phyloP scores from a whole-genome alignment of 2,329 filamentous ascomycete species.

The Colletotrichum liriopes region DNA sequence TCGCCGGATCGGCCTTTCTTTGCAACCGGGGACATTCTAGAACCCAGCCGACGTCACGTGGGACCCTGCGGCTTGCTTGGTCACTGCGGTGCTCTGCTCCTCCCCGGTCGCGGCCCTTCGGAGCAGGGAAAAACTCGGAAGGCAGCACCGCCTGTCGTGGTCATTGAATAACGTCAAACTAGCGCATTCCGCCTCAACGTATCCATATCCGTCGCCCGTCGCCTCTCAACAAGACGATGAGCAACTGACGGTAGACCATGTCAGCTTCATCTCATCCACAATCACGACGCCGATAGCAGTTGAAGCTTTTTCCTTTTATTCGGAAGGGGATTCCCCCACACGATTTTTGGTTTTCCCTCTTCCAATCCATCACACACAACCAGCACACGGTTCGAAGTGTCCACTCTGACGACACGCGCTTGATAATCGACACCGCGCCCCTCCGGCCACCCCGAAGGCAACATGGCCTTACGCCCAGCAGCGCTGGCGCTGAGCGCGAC shows the following conservation, averaged over 20 bases:
- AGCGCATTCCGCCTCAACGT: constrained; percentile 42
- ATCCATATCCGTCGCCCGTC: constrained; percentile 33
- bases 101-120: constrained; percentile 35
- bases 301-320: constrained; percentile 10
- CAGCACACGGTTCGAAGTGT: neutral
- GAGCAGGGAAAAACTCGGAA: constrained; percentile 43
- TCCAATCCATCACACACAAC: constrained; percentile 1
- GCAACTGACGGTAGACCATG: constrained; percentile 25
- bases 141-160: constrained; percentile 31
- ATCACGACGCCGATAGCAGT: constrained; percentile 27
- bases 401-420: constrained; percentile 22
- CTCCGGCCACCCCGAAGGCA: constrained; percentile 22
- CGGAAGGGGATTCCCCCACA: constrained; percentile 13
- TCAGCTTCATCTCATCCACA: constrained; percentile 29
- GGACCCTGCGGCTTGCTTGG: neutral
- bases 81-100: neutral
- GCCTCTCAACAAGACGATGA: constrained; percentile 39
- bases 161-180: constrained; percentile 41
- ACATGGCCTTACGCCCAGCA: constrained; percentile 43
- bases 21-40: constrained; percentile 12
- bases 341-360: neutral
- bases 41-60: constrained; percentile 32
- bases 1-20: constrained; percentile 24
- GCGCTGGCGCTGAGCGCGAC: constrained; percentile 41
- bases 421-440: constrained; percentile 7